Evolutionary conservation across 78 protist species (phyloP), one percentile per base, ranked within the genome.

Genomic region (Mantamonas sphyraenae): DNA sequence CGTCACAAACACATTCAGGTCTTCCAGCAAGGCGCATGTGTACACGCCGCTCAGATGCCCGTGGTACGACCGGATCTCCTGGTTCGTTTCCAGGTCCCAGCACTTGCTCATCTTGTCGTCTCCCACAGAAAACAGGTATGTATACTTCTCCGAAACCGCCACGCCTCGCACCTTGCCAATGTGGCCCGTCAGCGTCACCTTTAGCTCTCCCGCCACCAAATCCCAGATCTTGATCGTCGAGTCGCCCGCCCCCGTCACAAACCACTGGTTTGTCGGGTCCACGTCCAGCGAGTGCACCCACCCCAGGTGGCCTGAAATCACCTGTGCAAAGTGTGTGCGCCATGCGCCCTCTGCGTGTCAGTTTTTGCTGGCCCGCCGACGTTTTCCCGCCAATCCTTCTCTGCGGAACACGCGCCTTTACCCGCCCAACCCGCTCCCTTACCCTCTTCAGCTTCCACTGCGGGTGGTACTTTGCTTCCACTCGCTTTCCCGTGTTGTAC

Each of bases 261-360:
- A 97, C 98, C 98, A 97, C 55, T 96, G 84, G 74, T 97, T 97
- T 26, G 64, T 62, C 14, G 89, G 88, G 55, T 97, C 99, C n/a
- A 97, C 93, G 3, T 87, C 82, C 2, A 97, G 30, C 3, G 80
- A 66, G 5, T 93, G 77, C 22, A 94, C 94, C 91, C 91, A 83
- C 24, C 95, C 97, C 19, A 42, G 12, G 56, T 92, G 96, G 20
- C 91, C 91, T 9, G 82, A 50, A 37, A 86, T 71, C 3, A 47
- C 53, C 53, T 47, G 16, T 19, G 12, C 16, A 47, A 47, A 47
- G n/a, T n/a, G n/a, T n/a, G n/a, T n/a, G n/a, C n/a, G n/a, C n/a
- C n/a, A n/a, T n/a, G n/a, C n/a, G n/a, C n/a, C n/a, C n/a, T n/a
- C n/a, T n/a, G n/a, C n/a, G n/a, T n/a, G n/a, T n/a, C n/a, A n/a